Base-by-base conservation (phyloP, 768 basidiomycete species). In the Termitomyces sp. region DNA sequence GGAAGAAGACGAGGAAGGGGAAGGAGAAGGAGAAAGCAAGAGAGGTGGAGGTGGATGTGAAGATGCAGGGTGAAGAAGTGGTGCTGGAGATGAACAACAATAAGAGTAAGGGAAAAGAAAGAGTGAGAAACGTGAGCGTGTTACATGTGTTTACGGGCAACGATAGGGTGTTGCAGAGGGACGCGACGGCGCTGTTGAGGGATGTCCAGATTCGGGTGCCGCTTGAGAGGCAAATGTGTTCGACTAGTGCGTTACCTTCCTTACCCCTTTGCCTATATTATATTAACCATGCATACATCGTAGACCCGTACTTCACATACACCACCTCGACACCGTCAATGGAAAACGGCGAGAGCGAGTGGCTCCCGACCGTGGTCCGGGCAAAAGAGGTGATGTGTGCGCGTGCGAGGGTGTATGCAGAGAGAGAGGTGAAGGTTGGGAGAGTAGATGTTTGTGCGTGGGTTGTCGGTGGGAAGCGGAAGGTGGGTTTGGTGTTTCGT, bases 111-210 rank as follows among this genome's bases (percentile, higher is more conserved):
- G 54, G 54, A 2, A 42, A 57, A 20, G 65, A 43, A 25, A 36
- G 29, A 11, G 51, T 37, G 4, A 48, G 55, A 17, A 57, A 56
- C 14, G 69, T 70, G 3, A 68, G 50, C 17, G 70, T 78, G 15
- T 72, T 74, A 29, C 83, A 85, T 59, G 61, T 85, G 47, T 85
- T 83, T 63, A 81, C 80, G 0, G 72, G 80, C n/a, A 85, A 85
- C 61, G 63, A 71, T 15, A 65, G 68, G n/a, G 37, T 56, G 3
- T 67, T 82, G 49, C 83, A 85, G 65, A 57, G 45, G 49, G 71
- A 73, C 1, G 75, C 82, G 12, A 75, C 74, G 2, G 57, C 49
- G 6, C 65, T 83, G 34, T 68, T 85, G 4, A 65, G 69, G 29
- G 66, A 66, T 14, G 72, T 85, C 14, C 83, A 85, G 65, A 42